phyloP scores from a whole-genome alignment of 768 basidiomycete genomes.

The Heimioporus sp. region DNA sequence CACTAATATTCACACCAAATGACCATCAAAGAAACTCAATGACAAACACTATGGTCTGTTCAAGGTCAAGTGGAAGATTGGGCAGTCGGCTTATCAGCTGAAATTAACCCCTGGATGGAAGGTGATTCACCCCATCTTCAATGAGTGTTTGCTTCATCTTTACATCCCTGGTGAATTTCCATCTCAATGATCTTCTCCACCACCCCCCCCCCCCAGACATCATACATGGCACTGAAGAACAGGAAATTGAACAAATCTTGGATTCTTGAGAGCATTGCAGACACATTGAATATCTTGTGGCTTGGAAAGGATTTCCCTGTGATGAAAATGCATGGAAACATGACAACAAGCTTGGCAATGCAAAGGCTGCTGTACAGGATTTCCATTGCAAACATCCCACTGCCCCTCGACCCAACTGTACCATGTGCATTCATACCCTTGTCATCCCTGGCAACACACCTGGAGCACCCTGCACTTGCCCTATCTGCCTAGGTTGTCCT shows the following conservation, averaged over 20 bases:
- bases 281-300: neutral
- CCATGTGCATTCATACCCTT: too few relatives aligned
- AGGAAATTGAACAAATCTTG: neutral
- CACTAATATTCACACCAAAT: neutral
- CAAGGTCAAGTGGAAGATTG: neutral
- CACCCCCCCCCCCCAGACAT: neutral
- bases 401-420: too few relatives aligned
- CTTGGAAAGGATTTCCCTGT: neutral
- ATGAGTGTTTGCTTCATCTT: neutral
- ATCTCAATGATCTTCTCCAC: neutral
- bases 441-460: too few relatives aligned
- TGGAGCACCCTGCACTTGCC: too few relatives aligned
- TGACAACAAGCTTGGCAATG: too few relatives aligned
- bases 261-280: neutral
- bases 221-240: neutral
- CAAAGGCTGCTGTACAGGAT: too few relatives aligned
- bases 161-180: neutral
- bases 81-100: neutral
- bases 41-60: neutral
- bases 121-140: neutral
- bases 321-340: neutral
- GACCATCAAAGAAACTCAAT: neutral
- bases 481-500: too few relatives aligned
- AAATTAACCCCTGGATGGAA: neutral
- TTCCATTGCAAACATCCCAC: too few relatives aligned